These are phyloP conservation scores for Besnoitia besnoiti DNA, from an alignment of 169 alveolate genomes.

Conservation along the genomic window DNA sequence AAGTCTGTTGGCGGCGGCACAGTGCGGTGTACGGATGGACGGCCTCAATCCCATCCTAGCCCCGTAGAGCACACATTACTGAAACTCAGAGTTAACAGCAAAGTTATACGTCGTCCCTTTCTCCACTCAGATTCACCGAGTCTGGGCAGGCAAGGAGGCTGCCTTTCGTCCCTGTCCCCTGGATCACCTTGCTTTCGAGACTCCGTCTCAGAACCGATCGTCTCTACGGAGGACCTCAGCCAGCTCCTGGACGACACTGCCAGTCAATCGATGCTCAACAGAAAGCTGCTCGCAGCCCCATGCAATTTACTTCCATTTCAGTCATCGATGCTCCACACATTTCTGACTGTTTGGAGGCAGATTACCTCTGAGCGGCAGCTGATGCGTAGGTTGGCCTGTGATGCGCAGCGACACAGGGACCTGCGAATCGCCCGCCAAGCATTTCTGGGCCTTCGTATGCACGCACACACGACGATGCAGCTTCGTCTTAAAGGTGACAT, in stretches of 20 bases:
- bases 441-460: background rate
- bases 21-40: background rate
- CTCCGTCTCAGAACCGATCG: background rate
- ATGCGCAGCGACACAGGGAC: background rate
- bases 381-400: background rate
- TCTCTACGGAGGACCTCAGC: background rate
- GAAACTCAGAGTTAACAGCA: constrained; percentile 7
- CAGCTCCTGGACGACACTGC: constrained; percentile 2
- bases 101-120: background rate
- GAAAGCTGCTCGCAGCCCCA: background rate
- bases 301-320: background rate
- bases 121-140: background rate
- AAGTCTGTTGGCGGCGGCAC: background rate
- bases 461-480: background rate
- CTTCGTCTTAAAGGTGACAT: background rate
- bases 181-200: background rate
- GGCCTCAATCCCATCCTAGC: background rate
- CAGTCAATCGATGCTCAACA: background rate
- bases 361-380: background rate
- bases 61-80: constrained; percentile 3
- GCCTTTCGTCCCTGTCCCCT: background rate
- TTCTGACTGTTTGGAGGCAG: background rate
- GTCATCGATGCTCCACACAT: background rate
- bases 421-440: background rate
- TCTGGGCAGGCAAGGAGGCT: too few relatives aligned